Base-by-base conservation (phyloP, 768 basidiomycete species). In the Galerina marginata region DNA sequence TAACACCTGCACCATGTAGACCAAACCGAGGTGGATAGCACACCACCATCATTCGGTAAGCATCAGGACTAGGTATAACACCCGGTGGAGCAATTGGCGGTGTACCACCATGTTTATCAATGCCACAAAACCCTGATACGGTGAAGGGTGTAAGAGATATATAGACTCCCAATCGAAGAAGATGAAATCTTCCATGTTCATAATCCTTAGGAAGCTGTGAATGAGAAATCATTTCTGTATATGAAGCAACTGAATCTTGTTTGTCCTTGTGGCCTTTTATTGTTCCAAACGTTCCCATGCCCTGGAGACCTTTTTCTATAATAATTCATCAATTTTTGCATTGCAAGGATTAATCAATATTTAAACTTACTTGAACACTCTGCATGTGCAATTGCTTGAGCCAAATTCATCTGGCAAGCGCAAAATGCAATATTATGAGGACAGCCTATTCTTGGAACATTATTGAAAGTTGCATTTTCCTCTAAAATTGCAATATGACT, bases 181-280 rank as follows among this genome's bases (percentile, higher is more conserved):
- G 48, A 45, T 68, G 62, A 43, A 68, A 68, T 2, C 56, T 36
- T 4, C 67, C 62, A 33, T n/a, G 36, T 56, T 68, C 54, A 55
- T 63, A 68, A 9, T 54, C 57, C 6, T 1, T 9, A n/a, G 59
- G 59, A 16, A 63, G 9, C 33, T 54, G 42, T 4, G 48, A 55
- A 33, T 64, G 51, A 2, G 53, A 14, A n/a, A 61, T 44, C 56
- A 66, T 61, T 2, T n/a, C 15, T 9, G 62, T 54, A 10, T 48
- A 46, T 9, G 53, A 62, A 10, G 59, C 60, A 6, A 9, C 29
- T 33, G 56, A 51, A 58, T 68, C 65, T 37, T 42, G 11, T 6
- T 12, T 16, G 42, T 68, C 65, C 6, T 15, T 26, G 42, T 68
- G 65, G 6, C 43, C 56, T 54, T 42, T 54, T n/a, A 54, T 2